Conservation (phyloP, 805 yeast genomes). For the Wickerhamomyces bovis region DNA sequence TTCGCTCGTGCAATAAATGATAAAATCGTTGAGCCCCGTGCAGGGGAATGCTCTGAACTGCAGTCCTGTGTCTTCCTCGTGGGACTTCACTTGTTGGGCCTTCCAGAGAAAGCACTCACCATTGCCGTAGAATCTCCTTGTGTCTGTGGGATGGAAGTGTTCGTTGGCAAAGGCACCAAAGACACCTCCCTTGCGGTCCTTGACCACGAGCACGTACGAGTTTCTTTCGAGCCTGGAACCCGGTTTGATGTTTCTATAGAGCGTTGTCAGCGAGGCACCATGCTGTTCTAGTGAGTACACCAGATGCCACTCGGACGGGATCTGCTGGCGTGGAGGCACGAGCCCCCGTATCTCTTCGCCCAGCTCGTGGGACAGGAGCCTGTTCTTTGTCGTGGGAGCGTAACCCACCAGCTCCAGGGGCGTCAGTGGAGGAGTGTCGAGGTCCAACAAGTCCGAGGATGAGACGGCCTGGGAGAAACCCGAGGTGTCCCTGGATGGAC, state of each 20-base stretch:
- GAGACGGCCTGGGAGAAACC: no score
- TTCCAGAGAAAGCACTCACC: conserved; percentile 96
- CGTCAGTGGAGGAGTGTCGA: conserved; percentile 37
- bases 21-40: conserved; percentile 83
- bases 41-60: conserved; percentile 78
- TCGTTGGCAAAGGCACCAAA: conserved; percentile 84
- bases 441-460: neutral
- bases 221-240: conserved; percentile 34
- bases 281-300: conserved; percentile 85
- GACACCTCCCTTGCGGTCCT: conserved; percentile 54
- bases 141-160: conserved; percentile 61
- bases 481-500: neutral
- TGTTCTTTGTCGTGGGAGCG: conserved; percentile 46
- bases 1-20: conserved; percentile 71
- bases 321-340: conserved; percentile 73
- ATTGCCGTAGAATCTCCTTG: conserved; percentile 77
- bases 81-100: conserved; percentile 35
- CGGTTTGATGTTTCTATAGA: conserved; percentile 55
- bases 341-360: conserved; percentile 70
- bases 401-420: conserved; percentile 60
- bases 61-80: conserved; percentile 6
- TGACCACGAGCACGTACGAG: conserved; percentile 72
- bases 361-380: conserved; percentile 51
- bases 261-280: conserved; percentile 79
- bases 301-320: conserved; percentile 71